phyloP scores from a whole-genome alignment of 495 filamentous ascomycete species.

The Talaromyces thailandensis region DNA sequence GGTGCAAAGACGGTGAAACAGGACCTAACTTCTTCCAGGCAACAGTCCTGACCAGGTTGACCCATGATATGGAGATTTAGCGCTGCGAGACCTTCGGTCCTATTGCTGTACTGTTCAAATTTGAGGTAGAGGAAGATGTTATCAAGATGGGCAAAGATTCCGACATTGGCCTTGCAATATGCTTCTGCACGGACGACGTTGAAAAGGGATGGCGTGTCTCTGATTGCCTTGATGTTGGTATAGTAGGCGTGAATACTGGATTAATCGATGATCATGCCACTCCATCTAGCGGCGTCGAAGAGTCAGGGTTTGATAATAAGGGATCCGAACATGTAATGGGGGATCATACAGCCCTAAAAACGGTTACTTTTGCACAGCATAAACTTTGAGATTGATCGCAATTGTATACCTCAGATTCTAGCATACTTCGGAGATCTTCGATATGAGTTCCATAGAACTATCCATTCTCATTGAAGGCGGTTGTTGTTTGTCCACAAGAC shows the following conservation, averaged over 20 bases:
- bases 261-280: not conserved
- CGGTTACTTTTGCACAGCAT: not conserved
- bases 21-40: not conserved
- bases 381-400: not conserved
- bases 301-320: not conserved
- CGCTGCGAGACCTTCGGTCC: not conserved
- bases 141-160: not conserved
- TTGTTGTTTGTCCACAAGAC: not conserved
- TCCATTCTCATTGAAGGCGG: too few species aligned
- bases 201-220: not conserved
- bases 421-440: not conserved
- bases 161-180: not conserved
- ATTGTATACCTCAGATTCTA: not conserved
- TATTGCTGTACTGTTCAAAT: not conserved
- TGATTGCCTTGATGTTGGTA: not conserved
- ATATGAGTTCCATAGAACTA: not conserved
- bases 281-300: not conserved
- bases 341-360: not conserved
- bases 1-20: too few species aligned
- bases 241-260: not conserved
- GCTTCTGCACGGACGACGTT: not conserved
- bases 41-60: not conserved
- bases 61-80: not conserved
- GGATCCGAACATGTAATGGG: not conserved
- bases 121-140: not conserved